These are phyloP conservation scores for Citrullus mucosospermus DNA, from an alignment of 306 rosid species.

Conservation along the genomic window DNA sequence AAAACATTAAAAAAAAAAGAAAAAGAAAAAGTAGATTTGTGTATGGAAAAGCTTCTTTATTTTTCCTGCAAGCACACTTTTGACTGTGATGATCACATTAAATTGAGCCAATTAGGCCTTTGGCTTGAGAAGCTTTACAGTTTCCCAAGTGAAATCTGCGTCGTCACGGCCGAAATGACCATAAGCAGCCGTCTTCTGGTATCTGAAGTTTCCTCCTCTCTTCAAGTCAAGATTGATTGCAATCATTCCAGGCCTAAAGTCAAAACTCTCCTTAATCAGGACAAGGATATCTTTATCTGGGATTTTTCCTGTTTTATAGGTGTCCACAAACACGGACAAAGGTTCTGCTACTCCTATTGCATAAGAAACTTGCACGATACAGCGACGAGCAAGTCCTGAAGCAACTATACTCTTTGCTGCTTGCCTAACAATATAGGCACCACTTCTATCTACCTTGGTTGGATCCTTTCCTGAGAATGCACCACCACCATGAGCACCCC, in stretches of 20 bases:
- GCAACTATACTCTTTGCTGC: conserved; percentile 15
- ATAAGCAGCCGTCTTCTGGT: conserved; percentile 16
- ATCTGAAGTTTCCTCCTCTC: conserved; percentile 15
- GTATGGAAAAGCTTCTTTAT: neutral
- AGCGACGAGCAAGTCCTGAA: conserved; percentile 12
- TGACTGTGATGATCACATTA: neutral
- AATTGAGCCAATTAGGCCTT: conserved; percentile 29
- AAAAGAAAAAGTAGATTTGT: neutral
- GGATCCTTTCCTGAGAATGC: conserved; percentile 17
- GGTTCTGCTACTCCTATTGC: conserved; percentile 17
- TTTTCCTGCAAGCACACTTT: neutral
- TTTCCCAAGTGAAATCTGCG: conserved; percentile 19
- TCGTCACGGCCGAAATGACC: conserved; percentile 17
- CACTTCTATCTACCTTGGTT: conserved; percentile 16
- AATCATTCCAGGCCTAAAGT: conserved; percentile 18
- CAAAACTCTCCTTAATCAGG: conserved; percentile 12
- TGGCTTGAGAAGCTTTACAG: conserved; percentile 15
- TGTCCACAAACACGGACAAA: conserved; percentile 16
- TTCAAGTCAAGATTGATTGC: conserved; percentile 12
- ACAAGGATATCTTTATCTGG: conserved; percentile 15
- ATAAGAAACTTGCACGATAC: conserved; percentile 22
- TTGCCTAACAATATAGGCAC: conserved; percentile 15
- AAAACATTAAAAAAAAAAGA: neutral
- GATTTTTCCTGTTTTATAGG: conserved; percentile 15
- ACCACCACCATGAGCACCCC: conserved; percentile 23